phyloP scores from a whole-genome alignment of 2,329 filamentous ascomycete species.

The Paracorniculantispora psalliotae region DNA sequence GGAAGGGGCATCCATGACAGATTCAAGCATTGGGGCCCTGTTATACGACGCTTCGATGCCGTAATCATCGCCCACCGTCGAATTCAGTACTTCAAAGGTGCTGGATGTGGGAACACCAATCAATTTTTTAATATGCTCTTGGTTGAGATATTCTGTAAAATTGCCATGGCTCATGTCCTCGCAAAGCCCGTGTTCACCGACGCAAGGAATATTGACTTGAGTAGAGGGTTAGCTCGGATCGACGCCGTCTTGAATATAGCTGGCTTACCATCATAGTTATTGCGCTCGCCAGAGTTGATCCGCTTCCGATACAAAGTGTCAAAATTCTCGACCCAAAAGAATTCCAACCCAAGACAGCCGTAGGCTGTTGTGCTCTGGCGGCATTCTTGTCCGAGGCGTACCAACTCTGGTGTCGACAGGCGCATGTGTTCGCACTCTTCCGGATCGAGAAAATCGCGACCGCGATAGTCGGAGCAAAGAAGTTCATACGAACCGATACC shows the following conservation, averaged over 20 bases:
- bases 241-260: conserved; percentile 21
- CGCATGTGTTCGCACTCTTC: conserved; percentile 23
- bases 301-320: conserved; percentile 37
- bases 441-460: conserved; percentile 17
- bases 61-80: background rate
- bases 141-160: conserved; percentile 19
- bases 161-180: conserved; percentile 22
- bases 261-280: conserved; percentile 39
- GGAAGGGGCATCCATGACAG: background rate
- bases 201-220: conserved; percentile 17
- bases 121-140: conserved; percentile 14
- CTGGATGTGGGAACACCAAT: conserved; percentile 17
- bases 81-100: conserved; percentile 3
- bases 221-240: conserved; percentile 26
- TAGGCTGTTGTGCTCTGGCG: background rate
- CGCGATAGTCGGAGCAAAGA: conserved; percentile 12
- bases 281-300: conserved; percentile 33
- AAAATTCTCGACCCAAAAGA: conserved; percentile 34
- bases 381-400: conserved; percentile 1
- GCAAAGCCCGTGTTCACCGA: background rate
- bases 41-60: background rate
- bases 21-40: background rate
- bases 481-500: conserved; percentile 10
- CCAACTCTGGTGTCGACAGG: conserved; percentile 34
- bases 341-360: conserved; percentile 35